phyloP scores from a whole-genome alignment of 1,284 basidiomycete genomes.

The Rhodotorula sp. region DNA sequence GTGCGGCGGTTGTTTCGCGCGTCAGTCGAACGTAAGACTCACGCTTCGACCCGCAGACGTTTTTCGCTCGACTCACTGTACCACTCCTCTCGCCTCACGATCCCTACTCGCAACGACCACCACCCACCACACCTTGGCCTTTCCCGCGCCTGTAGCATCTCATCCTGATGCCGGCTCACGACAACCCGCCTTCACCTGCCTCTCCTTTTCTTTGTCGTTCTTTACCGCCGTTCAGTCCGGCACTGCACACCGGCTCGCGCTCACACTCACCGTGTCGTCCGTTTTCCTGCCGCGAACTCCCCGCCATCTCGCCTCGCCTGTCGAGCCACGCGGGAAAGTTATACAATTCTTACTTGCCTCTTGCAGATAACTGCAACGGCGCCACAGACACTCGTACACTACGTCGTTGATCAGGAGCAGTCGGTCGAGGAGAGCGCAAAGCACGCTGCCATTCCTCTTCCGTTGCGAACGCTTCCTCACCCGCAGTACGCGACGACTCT shows the following conservation, averaged over 20 bases:
- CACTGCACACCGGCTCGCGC: too few relatives aligned
- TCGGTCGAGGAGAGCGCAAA: too few relatives aligned
- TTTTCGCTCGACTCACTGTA: neutral
- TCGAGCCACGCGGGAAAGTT: too few relatives aligned
- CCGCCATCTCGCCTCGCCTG: too few relatives aligned
- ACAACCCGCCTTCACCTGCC: too few relatives aligned
- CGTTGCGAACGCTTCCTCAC: too few relatives aligned
- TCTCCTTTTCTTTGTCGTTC: constrained; percentile 1
- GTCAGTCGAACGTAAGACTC: neutral
- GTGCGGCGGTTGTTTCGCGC: neutral
- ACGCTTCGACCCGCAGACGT: neutral
- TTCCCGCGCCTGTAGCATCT: neutral
- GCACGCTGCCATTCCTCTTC: too few relatives aligned
- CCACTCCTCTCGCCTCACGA: neutral
- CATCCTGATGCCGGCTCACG: neutral
- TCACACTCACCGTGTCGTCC: neutral
- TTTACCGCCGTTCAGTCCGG: too few relatives aligned
- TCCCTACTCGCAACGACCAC: neutral
- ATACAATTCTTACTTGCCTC: neutral
- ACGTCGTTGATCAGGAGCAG: too few relatives aligned
- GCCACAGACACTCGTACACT: neutral
- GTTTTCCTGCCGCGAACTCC: neutral
- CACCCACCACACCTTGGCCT: neutral
- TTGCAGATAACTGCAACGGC: neutral
- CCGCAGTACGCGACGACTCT: too few relatives aligned